A percentile compares a stretch with the other conserved stretches of the same genome.
Conservation (phyloP, 768 basidiomycete genomes). For the Mycena belliarum region DNA sequence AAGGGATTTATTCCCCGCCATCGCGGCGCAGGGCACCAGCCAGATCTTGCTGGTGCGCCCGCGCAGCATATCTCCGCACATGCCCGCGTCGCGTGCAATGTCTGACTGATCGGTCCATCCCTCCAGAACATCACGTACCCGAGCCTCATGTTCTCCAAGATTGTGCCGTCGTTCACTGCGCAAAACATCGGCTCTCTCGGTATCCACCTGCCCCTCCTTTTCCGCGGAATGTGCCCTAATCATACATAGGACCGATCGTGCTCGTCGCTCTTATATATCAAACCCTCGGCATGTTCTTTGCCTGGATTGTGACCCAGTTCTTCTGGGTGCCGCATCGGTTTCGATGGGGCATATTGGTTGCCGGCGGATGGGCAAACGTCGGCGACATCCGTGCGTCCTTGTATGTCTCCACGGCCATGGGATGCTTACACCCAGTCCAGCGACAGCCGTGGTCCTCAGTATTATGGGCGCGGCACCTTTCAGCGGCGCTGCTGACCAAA, state of each 20-base stretch:
- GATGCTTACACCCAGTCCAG: neutral
- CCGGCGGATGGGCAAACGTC: neutral
- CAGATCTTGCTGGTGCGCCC: slow-evolving; percentile 5
- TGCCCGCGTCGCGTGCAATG: too few species aligned
- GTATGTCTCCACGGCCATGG: neutral
- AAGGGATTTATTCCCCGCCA: neutral
- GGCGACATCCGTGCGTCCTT: neutral
- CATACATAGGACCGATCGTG: neutral
- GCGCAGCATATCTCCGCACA: neutral
- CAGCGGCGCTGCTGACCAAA: neutral
- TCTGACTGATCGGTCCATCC: neutral
- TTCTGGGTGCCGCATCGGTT: slow-evolving; percentile 6
- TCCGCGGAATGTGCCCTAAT: neutral
- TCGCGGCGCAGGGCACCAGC: neutral
- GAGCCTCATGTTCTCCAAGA: slow-evolving; percentile 6
- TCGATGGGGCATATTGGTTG: neutral
- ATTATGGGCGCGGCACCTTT: neutral
- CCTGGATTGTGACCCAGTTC: neutral
- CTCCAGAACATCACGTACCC: slow-evolving; percentile 3
- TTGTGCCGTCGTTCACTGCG: neutral
- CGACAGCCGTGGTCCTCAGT: neutral
- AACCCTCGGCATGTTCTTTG: neutral
- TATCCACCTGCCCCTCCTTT: neutral
- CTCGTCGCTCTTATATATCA: neutral
- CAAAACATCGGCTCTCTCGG: neutral